A percentile compares a stretch with the other conserved stretches of the same genome.
Conservation (phyloP, 768 basidiomycete genomes). For the Podaxis rugospora region DNA sequence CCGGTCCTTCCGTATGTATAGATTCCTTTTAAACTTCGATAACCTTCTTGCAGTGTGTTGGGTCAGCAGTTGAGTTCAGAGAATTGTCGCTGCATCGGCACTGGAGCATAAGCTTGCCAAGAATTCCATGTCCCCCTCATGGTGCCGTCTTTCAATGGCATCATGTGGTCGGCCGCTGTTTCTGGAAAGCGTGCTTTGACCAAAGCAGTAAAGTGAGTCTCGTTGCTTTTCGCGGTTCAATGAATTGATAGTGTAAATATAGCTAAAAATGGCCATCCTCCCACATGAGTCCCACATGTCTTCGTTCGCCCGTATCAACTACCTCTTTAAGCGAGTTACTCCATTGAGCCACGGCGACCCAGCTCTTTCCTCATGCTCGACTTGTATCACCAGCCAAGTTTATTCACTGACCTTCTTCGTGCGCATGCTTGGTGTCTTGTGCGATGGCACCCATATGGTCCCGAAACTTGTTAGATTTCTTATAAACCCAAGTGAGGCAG, state of each 20-base stretch:
- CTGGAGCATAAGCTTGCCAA: neutral
- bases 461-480: neutral
- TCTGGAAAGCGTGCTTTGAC: neutral
- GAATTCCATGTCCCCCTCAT: neutral
- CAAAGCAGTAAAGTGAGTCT: neutral
- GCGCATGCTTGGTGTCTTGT: neutral
- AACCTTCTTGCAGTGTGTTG: neutral
- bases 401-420: neutral
- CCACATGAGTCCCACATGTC: conserved; percentile 1
- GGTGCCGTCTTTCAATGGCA: neutral
- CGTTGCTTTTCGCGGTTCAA: neutral
- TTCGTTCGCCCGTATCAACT: neutral
- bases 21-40: conserved; percentile 22
- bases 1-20: conserved; percentile 33
- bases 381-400: neutral
- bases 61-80: neutral
- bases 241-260: neutral
- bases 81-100: neutral
- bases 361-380: neutral
- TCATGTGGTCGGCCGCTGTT: neutral
- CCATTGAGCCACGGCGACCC: conserved; percentile 4
- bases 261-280: conserved; percentile 1
- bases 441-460: neutral
- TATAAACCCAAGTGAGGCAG: neutral
- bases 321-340: conserved; percentile 1